Evolutionary conservation across 768 basidiomycete species (phyloP), one percentile per base, ranked within the genome.

Genomic region (Pulveroboletus frians): DNA sequence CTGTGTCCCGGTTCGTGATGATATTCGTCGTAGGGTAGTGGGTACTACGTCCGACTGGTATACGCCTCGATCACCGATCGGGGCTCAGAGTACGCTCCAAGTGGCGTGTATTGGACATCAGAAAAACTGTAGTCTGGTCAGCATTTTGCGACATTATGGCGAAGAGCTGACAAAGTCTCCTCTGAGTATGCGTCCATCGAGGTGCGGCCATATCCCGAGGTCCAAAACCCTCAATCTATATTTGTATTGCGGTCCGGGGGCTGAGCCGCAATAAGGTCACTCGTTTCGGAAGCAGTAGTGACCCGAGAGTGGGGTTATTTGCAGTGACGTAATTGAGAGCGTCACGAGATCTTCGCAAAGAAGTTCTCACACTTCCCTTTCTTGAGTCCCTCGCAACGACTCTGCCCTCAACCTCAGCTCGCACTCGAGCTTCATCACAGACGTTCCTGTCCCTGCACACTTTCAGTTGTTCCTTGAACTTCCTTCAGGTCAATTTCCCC

Each of bases 151-250:
- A 21, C 40, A 26, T 43, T 17, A 7, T 23, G 8, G 30, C 13
- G 26, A 11, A 40, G 41, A 11, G 32, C 21, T n/a, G 41, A 67
- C 65, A 9, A 26, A 83, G 62, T 0, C 80, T 82, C 46, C 70
- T 66, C 18, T 66, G 56, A 1, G 79, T 78, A 18, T 71, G 47
- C 56, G 76, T 81, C 71, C 82, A 78, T n/a, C 76, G 75, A 34
- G 79, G 78, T 0, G 75, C 73, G 18, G 76, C 78, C 26, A 71
- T 10, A 73, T 64, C 11, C 66, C 72, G 51, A 73, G 58, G 59
- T 81, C 79, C 26, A 78, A 70, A 23, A 81, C 81, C n/a, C 78
- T 72, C 31, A 80, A 62, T 6, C 82, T 82, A 48, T 84, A 83
- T 44, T 68, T 68, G 60, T 83, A 81, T 42, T 84, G 76, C 20